These are phyloP conservation scores for Ophiosphaerella korrae DNA, from an alignment of 2,329 filamentous ascomycete genomes.

Conservation along the genomic window DNA sequence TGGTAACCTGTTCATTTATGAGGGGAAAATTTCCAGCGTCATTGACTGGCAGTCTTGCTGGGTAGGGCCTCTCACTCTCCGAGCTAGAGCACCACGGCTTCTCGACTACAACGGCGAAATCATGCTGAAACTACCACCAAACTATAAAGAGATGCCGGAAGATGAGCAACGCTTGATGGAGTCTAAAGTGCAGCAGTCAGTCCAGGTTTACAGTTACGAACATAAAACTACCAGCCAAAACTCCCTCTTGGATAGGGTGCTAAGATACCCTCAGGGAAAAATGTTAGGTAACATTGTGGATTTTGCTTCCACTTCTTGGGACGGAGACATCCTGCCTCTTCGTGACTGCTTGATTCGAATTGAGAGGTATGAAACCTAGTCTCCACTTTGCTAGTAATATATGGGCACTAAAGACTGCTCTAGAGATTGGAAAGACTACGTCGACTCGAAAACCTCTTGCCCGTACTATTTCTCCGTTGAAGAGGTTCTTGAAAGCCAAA, in stretches of 20 bases:
- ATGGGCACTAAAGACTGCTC: no score
- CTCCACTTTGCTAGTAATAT: background rate
- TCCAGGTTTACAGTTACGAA: conserved; percentile 36
- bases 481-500: conserved; percentile 19
- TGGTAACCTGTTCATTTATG: conserved; percentile 48
- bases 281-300: conserved; percentile 31
- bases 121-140: conserved; percentile 32
- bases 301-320: conserved; percentile 38
- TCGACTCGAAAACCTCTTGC: conserved; percentile 32
- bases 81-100: conserved; percentile 31
- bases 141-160: conserved; percentile 27
- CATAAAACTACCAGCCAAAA: conserved; percentile 32
- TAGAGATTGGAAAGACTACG: conserved; percentile 35
- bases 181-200: conserved; percentile 29
- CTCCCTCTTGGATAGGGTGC: conserved; percentile 29
- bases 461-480: conserved; percentile 31
- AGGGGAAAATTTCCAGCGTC: conserved; percentile 43
- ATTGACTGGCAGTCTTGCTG: conserved; percentile 52
- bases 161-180: conserved; percentile 30
- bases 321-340: conserved; percentile 41
- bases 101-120: conserved; percentile 38
- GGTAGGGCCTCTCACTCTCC: conserved; percentile 28
- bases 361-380: conserved; percentile 25
- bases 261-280: conserved; percentile 26
- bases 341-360: conserved; percentile 38